Percentiles rank a stretch among this genome's conserved stretches.
These are phyloP conservation scores for Torulaspora indica DNA, from an alignment of 805 yeast genomes.

Conservation along the genomic window DNA sequence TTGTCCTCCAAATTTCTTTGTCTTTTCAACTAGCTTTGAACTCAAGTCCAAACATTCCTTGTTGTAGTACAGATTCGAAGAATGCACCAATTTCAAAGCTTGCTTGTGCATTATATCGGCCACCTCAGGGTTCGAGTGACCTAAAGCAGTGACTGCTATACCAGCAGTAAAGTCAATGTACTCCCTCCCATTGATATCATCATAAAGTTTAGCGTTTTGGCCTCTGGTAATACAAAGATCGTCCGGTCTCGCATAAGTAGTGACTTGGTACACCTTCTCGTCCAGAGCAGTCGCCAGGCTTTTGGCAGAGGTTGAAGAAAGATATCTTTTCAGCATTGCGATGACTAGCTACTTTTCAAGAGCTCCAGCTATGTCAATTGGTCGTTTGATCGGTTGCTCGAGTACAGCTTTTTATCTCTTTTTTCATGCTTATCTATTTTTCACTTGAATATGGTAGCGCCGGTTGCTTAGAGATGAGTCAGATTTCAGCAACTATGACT, in stretches of 20 bases:
- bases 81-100: conserved; percentile 66
- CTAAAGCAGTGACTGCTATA: conserved; percentile 93
- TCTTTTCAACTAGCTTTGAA: conserved; percentile 61
- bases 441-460: neutral
- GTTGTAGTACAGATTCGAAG: conserved; percentile 82
- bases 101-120: conserved; percentile 70
- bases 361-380: neutral
- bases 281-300: conserved; percentile 14
- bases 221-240: conserved; percentile 71
- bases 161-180: conserved; percentile 93
- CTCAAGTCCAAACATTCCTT: conserved; percentile 78
- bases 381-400: neutral
- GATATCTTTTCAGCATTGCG: conserved; percentile 23
- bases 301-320: conserved; percentile 14
- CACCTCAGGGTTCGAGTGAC: conserved; percentile 76
- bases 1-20: conserved; percentile 75
- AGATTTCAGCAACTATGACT: neutral
- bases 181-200: conserved; percentile 61
- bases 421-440: neutral
- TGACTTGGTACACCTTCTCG: conserved; percentile 44
- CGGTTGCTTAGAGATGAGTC: neutral
- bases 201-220: conserved; percentile 74
- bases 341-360: neutral
- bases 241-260: conserved; percentile 77
- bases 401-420: neutral